phyloP scores from a whole-genome alignment of 2,329 filamentous ascomycete species.

The Dendrostoma leiphaemia region DNA sequence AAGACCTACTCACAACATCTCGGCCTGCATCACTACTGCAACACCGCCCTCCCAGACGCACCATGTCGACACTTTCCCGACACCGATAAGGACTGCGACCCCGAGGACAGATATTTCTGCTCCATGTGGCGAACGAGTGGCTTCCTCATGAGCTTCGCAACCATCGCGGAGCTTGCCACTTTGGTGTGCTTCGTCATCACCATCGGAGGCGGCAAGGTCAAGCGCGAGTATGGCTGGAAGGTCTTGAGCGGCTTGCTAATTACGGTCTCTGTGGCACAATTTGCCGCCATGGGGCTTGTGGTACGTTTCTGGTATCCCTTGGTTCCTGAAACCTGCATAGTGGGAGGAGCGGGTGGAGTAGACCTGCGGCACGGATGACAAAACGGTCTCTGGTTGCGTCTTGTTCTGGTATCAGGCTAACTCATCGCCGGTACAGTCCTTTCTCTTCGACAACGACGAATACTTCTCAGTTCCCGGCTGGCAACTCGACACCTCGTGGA shows the following conservation, averaged over 20 bases:
- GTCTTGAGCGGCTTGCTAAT: constrained; percentile 66
- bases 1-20: constrained; percentile 56
- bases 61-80: constrained; percentile 67
- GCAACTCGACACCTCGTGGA: constrained; percentile 76
- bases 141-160: constrained; percentile 79
- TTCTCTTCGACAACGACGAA: constrained; percentile 78
- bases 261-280: constrained; percentile 66
- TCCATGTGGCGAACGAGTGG: constrained; percentile 86
- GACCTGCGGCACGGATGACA: too few relatives aligned
- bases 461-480: constrained; percentile 80
- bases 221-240: constrained; percentile 81
- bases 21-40: constrained; percentile 81
- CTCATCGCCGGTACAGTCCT: constrained; percentile 56
- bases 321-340: background rate
- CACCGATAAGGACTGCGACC: constrained; percentile 60
- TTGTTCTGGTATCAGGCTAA: too few relatives aligned
- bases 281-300: constrained; percentile 77
- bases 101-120: constrained; percentile 75
- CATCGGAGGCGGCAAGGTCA: constrained; percentile 73
- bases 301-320: constrained; percentile 49
- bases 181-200: constrained; percentile 79
- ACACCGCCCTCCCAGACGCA: constrained; percentile 52
- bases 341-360: too few relatives aligned
- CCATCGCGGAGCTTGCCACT: constrained; percentile 77
- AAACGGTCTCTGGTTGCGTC: too few relatives aligned